Evolutionary conservation across 208 protist species (phyloP), one percentile per base, ranked within the genome.

Genomic region (Leishmania tropica): DNA sequence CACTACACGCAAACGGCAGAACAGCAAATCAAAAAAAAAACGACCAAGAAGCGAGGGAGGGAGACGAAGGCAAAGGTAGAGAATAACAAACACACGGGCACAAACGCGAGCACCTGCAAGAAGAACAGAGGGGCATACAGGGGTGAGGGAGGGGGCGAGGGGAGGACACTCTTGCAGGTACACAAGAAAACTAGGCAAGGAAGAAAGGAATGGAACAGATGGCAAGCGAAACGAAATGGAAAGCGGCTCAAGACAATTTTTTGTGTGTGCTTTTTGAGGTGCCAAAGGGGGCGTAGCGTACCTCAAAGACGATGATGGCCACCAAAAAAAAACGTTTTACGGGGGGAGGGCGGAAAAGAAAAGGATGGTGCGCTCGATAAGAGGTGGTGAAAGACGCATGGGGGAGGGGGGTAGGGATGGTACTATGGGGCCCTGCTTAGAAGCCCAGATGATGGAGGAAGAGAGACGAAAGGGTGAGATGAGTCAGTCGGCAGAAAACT

Each of bases 171-270:
- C 28, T 7, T 21, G 15, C 24, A 58, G 28, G 10, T 1, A 73
- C 45, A 75, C 17, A 10, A 53, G 24, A 37, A 71, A 85, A 37
- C 80, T 51, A 72, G 40, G 70, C 65, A 76, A 83, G 75, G 45
- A 28, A 17, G 60, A 21, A 65, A 81, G 17, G 54, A 81, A 75
- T 24, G 31, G 51, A 58, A 47, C 8, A 13, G 7, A 40, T 2
- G n/a, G 53, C 48, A 6, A 54, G 31, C 17, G 13, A 62, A 47
- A 7, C 2, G 37, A 58, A 76, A 3, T 51, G 19, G 6, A 47
- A 62, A 42, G 0, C 68, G 24, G 42, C 24, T 53, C 42, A n/a
- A 53, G 42, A 51, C 7, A 51, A 5, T 21, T 21, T 5, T 54
- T 54, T 54, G 13, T 54, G 51, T 21, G 51, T 13, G 51, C 4